These are phyloP conservation scores for Nicotiana sylvestris DNA, from an alignment of 257 asterid genomes.

Conservation along the genomic window DNA sequence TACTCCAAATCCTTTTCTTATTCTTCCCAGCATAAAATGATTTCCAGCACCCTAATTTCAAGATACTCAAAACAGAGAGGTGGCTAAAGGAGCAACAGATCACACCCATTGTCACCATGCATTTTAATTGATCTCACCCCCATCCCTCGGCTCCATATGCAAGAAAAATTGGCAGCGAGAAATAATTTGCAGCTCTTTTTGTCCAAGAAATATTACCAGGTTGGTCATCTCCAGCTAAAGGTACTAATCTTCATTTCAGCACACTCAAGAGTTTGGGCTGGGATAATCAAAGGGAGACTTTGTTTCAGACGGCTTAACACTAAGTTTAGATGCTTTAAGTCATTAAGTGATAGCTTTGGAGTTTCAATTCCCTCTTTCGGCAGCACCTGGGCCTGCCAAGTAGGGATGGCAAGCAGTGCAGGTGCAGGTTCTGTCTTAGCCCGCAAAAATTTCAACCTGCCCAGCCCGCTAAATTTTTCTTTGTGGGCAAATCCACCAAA, in stretches of 20 bases:
- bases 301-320: constrained; percentile 17
- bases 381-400: no score
- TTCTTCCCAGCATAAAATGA: no score
- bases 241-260: constrained; percentile 20
- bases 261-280: constrained; percentile 32
- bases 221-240: constrained; percentile 27
- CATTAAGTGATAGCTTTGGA: constrained; percentile 9
- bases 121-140: neutral
- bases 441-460: no score
- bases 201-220: constrained; percentile 32
- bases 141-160: neutral
- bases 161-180: constrained; percentile 3
- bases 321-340: constrained; percentile 11
- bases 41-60: neutral
- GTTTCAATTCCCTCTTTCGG: no score
- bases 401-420: no score
- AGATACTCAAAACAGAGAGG: neutral
- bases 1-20: no score
- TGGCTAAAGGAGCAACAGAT: neutral
- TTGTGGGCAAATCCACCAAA: no score
- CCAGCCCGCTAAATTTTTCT: no score
- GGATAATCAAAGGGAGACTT: constrained; percentile 10
- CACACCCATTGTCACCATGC: neutral
- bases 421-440: no score
- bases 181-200: constrained; percentile 45